Evolutionary conservation across 495 filamentous ascomycete genomes (phyloP), one percentile per base, ranked within the genome.

Genomic region (Penicillium malachiteum): DNA sequence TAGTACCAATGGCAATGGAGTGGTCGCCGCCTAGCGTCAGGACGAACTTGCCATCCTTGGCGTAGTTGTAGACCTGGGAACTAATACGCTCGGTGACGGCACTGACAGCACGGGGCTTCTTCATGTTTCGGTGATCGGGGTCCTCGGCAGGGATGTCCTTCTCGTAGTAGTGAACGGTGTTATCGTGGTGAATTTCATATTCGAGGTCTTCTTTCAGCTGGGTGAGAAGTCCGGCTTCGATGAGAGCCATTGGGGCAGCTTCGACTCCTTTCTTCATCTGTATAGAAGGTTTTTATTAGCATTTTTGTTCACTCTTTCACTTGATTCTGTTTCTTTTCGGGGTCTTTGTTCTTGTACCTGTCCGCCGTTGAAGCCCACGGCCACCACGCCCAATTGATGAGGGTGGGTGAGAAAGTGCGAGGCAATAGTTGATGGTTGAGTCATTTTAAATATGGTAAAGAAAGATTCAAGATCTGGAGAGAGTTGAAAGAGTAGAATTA

Each of bases 21-120:
- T 99, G 94, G 71, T 99, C 94, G 12, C 94, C 94, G 45, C 94
- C 94, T 7, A 99, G 83, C 2, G 94, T 99, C 48, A 99, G 80
- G 0, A 96, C 91, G 64, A 95, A 84, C 31, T 92, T 86, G 18
- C 95, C 94, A 55, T 91, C 76, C 62, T 81, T 85, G 47, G 95
- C 90, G 56, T 97, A 90, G 46, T 81, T 77, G 76, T 97, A 96
- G 47, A 94, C 89, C 73, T 97, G 92, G 33, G 84, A 78, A 71
- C 84, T 87, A 30, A 99, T 83, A 33, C 81, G 79, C 62, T 85
- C 66, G 0, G 91, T 97, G n/a, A 96, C 94, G 52, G 87, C 87
- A 63, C 87, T 92, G 60, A 96, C 93, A 50, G 91, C 84, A 55
- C 82, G 84, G 4, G 94, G 92, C 72, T 90, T 91, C 80, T 93